Evolutionary conservation across 345 rosid genomes (phyloP).

Genomic region (Dipteronia dyeriana): DNA sequence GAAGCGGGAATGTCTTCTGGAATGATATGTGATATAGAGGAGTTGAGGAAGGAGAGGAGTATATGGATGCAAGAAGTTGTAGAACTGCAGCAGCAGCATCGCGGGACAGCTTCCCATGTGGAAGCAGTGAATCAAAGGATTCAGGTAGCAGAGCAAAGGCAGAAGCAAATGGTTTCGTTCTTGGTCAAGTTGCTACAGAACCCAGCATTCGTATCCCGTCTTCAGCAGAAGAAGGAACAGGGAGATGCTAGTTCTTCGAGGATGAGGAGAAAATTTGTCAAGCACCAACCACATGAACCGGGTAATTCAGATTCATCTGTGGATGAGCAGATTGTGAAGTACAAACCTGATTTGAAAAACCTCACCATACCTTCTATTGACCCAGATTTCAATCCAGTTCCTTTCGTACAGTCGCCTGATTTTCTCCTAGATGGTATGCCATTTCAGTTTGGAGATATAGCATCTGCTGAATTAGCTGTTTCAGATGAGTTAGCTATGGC

Average conservation of each 20-base stretch:
- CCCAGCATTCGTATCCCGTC: conserved; percentile 53
- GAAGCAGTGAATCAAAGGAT: conserved; percentile 59
- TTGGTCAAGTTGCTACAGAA: conserved; percentile 72
- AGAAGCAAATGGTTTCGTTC: conserved; percentile 75
- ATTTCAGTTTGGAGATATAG: conserved; percentile 34
- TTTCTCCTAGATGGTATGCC: conserved; percentile 30
- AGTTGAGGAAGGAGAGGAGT: conserved; percentile 60
- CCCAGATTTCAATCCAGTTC: conserved; percentile 28
- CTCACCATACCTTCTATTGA: conserved; percentile 22
- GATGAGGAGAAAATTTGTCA: conserved; percentile 62
- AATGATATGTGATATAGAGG: conserved; percentile 58
- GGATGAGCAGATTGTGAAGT: conserved; percentile 50
- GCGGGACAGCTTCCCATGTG: conserved; percentile 51
- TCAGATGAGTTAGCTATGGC: conserved; percentile 20
- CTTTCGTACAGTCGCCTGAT: conserved; percentile 31
- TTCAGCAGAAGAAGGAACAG: conserved; percentile 52
- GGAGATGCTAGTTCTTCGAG: conserved; percentile 45
- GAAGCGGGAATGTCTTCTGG: conserved; percentile 45
- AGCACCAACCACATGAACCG: conserved; percentile 47
- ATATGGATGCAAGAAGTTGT: conserved; percentile 59
- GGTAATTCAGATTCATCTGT: conserved; percentile 35
- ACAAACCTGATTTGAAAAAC: conserved; percentile 38
- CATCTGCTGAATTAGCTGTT: conserved; percentile 9
- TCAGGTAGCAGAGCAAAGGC: conserved; percentile 68
- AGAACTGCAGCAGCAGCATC: conserved; percentile 61